Evolutionary conservation across 345 rosid species (phyloP), one percentile per base, ranked within the genome.

Genomic region (Hibiscus mutabilis): DNA sequence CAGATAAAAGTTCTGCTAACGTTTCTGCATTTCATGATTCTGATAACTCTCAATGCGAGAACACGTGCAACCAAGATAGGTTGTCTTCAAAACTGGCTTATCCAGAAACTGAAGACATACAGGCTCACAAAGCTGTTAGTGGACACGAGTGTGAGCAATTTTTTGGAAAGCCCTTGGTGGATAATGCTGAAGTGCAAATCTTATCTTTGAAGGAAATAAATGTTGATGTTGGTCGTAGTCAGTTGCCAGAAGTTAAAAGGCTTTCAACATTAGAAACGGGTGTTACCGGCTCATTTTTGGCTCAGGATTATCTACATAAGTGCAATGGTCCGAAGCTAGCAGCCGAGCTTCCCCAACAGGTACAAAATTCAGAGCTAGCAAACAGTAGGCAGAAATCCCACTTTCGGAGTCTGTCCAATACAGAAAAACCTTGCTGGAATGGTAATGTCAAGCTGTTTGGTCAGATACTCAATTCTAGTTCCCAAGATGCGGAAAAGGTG

Each of bases 401-500:
- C 71, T 79, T 80, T 1, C 75, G 49, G 40, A 83, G 87, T 76
- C 79, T 75, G 33, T 78, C 87, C 47, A 87, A 84, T 58, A 55
- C 74, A 27, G 86, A 84, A 69, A 90, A 85, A 69, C 83, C 81
- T 24, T 67, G 81, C 75, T 80, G 88, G 73, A 88, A 74, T 72
- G 92, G 89, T 55, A 89, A 90, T 84, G 87, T 95, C 51, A 92
- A 87, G 75, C 82, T 92, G 27, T 95, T 92, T 83, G 97, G 99
- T 57, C 82, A 89, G 81, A 88, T 95, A 60, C 87, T 92, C 25
- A 86, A 84, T 47, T 46, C 79, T 19, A 76, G 73, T 51, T 87
- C 81, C 56, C 78, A 68, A 37, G 88, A 75, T 46, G 42, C 47
- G 59, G 86, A 75, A 4, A 84, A 78, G 18, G 85, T 77, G n/a